These are phyloP conservation scores for Boehmeria nivea DNA, from an alignment of 306 rosid genomes.

Conservation along the genomic window DNA sequence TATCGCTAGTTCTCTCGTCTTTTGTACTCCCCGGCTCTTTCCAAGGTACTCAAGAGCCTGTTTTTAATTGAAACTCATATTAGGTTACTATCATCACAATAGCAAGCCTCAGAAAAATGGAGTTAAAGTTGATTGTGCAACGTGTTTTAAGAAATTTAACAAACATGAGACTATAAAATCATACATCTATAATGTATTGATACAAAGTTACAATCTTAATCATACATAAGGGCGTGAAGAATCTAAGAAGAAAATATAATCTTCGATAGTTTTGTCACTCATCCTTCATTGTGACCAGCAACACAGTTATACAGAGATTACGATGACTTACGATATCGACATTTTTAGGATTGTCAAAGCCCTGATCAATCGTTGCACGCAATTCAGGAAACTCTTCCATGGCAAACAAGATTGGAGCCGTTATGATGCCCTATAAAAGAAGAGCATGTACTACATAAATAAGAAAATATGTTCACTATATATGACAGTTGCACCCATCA, in stretches of 20 bases:
- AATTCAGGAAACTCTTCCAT: constrained; percentile 93
- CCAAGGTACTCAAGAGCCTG: constrained; percentile 91
- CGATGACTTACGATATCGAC: constrained; percentile 59
- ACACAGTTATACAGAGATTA: neutral
- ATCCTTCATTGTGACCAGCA: constrained; percentile 3
- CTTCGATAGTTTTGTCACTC: neutral
- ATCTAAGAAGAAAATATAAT: neutral
- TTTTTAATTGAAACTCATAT: constrained; percentile 13
- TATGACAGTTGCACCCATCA: too few species aligned
- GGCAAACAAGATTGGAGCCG: constrained; percentile 92
- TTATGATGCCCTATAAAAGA: constrained; percentile 71
- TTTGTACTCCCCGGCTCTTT: constrained; percentile 77
- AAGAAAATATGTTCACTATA: neutral
- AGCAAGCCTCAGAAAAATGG: constrained; percentile 5
- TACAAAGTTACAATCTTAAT: too few species aligned
- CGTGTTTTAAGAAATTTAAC: too few species aligned
- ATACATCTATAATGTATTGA: too few species aligned
- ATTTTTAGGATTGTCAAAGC: constrained; percentile 73
- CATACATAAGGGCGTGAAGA: neutral
- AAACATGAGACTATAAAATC: too few species aligned
- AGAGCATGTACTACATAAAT: neutral
- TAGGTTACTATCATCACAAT: neutral
- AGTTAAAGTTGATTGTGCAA: too few species aligned
- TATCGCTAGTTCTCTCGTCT: constrained; percentile 71
- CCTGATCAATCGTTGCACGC: constrained; percentile 56